phyloP scores from a whole-genome alignment of 2,329 filamentous ascomycete species.

The Claviceps sp. region DNA sequence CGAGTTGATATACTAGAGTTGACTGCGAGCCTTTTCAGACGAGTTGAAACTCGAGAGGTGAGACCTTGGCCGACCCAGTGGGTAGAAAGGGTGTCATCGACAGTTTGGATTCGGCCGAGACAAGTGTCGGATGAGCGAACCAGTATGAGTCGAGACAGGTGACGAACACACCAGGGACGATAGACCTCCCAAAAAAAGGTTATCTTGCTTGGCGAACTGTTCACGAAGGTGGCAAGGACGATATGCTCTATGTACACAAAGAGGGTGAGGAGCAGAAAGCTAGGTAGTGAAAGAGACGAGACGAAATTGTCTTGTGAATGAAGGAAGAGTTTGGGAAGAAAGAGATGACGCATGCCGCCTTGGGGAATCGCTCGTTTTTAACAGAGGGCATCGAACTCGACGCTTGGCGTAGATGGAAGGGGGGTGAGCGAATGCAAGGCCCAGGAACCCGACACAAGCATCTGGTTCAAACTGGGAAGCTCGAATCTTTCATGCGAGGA shows the following conservation, averaged over 20 bases:
- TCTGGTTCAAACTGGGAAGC: slow-evolving; percentile 4
- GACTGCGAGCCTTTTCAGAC: neutral
- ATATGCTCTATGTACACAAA: neutral
- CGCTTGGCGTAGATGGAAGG: neutral
- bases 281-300: neutral
- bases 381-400: slow-evolving; percentile 5
- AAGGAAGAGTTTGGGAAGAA: neutral
- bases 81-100: neutral
- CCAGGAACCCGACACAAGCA: slow-evolving; percentile 6
- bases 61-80: neutral
- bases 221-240: neutral
- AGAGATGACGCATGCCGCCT: neutral
- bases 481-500: slow-evolving; percentile 2
- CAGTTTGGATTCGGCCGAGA: neutral
- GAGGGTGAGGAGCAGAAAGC: neutral
- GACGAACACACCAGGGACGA: neutral
- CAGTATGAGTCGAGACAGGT: neutral
- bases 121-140: neutral
- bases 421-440: slow-evolving; percentile 2
- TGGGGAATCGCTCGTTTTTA: slow-evolving; percentile 4
- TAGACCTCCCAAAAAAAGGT: neutral
- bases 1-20: neutral
- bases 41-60: neutral
- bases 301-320: neutral
- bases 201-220: neutral